These are phyloP conservation scores for Aspergillus sp. DNA, from an alignment of 2,329 filamentous ascomycete genomes.

Conservation along the genomic window DNA sequence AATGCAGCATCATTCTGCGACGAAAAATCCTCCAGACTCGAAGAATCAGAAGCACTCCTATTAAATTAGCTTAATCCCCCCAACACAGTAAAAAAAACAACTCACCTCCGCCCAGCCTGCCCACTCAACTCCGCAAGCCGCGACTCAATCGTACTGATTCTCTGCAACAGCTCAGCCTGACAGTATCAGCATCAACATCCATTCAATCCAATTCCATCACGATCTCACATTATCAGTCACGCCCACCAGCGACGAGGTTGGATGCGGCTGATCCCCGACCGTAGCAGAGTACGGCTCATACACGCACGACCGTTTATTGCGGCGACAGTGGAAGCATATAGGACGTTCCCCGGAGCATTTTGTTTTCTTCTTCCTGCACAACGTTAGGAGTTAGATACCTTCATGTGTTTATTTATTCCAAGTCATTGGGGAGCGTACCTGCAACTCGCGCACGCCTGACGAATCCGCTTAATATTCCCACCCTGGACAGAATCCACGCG, in stretches of 20 bases:
- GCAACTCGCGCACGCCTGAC: constrained; percentile 24
- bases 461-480: constrained; percentile 16
- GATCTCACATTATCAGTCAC: background rate
- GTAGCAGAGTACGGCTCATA: constrained; percentile 21
- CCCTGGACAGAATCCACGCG: no score
- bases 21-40: no score
- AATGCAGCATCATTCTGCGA: no score
- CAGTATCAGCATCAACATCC: no score
- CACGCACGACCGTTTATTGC: constrained; percentile 16
- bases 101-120: background rate
- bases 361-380: constrained; percentile 19
- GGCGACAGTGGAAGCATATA: constrained; percentile 20
- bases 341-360: constrained; percentile 22
- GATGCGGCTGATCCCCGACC: constrained; percentile 4
- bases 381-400: no score
- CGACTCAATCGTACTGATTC: constrained; percentile 18
- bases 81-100: no score
- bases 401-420: background rate
- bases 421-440: constrained; percentile 10
- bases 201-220: background rate
- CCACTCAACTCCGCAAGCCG: constrained; percentile 17
- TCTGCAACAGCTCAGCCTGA: constrained; percentile 12
- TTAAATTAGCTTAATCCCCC: no score
- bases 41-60: no score
- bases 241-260: background rate